phyloP scores from a whole-genome alignment of 2,329 filamentous ascomycete genomes.

The Neofusicoccum sp. region DNA sequence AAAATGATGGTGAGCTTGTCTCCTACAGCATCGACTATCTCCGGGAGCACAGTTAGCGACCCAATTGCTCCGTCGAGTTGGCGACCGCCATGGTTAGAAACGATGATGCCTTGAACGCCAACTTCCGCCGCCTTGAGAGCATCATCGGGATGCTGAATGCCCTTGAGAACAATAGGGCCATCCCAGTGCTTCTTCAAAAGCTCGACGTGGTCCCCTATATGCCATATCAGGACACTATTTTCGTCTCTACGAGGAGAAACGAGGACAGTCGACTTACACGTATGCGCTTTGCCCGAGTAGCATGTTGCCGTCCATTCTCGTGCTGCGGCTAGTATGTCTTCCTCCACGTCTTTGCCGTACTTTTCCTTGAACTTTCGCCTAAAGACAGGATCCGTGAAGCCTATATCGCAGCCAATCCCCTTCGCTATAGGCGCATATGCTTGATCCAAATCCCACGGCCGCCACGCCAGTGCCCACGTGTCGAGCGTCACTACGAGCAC shows the following conservation, averaged over 20 bases:
- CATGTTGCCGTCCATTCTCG: constrained; percentile 27
- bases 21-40: constrained; percentile 53
- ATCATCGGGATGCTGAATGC: constrained; percentile 53
- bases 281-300: constrained; percentile 48
- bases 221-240: background rate
- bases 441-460: constrained; percentile 64
- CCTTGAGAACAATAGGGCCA: constrained; percentile 63
- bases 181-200: constrained; percentile 60
- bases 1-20: constrained; percentile 43
- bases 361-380: constrained; percentile 54
- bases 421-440: constrained; percentile 39
- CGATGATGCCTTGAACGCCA: constrained; percentile 51
- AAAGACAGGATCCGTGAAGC: constrained; percentile 68
- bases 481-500: constrained; percentile 70
- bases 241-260: background rate
- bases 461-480: constrained; percentile 65
- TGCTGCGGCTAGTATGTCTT: constrained; percentile 39
- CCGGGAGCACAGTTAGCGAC: constrained; percentile 54
- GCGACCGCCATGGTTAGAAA: constrained; percentile 55
- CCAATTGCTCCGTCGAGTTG: constrained; percentile 53
- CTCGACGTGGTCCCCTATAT: constrained; percentile 57
- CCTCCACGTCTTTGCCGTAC: constrained; percentile 35
- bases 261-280: background rate
- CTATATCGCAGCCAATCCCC: constrained; percentile 56
- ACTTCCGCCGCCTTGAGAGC: constrained; percentile 44